Evolutionary conservation across 129 eudicot genomes (phyloP).

Genomic region (Heracleum sosnowskyi): DNA sequence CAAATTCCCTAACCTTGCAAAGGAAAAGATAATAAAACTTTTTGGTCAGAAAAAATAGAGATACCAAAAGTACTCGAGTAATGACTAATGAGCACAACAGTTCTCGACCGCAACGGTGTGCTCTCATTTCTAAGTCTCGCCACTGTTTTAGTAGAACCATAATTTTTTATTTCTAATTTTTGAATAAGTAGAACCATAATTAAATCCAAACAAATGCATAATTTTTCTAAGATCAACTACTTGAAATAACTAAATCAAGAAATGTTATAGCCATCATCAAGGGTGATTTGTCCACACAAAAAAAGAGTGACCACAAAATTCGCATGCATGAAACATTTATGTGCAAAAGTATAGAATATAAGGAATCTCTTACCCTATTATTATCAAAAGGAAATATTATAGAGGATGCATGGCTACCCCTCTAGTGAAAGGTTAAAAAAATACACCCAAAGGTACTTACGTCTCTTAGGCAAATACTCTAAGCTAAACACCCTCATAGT

Average conservation of each 20-base stretch:
- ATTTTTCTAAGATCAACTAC: not conserved
- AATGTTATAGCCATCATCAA: not conserved
- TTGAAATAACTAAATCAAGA: not conserved
- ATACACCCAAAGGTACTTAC: not conserved
- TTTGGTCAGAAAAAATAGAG: not conserved
- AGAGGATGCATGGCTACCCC: not conserved
- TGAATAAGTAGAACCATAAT: not conserved
- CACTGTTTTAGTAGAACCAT: not conserved
- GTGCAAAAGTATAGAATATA: not conserved
- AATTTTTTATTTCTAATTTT: no score
- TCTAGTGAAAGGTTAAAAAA: not conserved
- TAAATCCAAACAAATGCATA: not conserved
- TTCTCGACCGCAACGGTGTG: not conserved
- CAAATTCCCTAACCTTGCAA: conserved; percentile 75
- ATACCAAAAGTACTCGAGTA: no score
- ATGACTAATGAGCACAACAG: no score
- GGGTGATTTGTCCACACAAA: not conserved
- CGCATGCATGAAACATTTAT: not conserved
- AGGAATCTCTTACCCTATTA: not conserved
- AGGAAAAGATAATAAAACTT: not conserved
- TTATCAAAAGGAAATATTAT: no score
- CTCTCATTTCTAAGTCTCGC: not conserved
- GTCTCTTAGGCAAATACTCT: not conserved
- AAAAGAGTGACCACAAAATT: not conserved
- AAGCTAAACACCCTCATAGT: not conserved